A percentile compares a stretch with the other conserved stretches of the same genome.
These are phyloP conservation scores for Crucibulum laeve DNA, from an alignment of 768 basidiomycete genomes.

Conservation along the genomic window DNA sequence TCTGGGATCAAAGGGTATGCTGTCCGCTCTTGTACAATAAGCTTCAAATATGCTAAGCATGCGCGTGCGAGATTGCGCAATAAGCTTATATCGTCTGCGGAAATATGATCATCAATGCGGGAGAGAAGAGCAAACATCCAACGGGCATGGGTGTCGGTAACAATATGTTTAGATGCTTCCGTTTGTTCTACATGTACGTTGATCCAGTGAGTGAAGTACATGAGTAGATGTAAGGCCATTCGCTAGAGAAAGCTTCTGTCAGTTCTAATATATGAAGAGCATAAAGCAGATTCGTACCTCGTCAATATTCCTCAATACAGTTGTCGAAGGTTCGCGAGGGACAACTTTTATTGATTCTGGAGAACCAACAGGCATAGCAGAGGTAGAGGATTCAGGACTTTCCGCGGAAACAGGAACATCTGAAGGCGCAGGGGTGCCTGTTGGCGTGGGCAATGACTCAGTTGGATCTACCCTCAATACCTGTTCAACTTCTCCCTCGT, in stretches of 20 bases:
- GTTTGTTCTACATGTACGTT: constrained; percentile 50
- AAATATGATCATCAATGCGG: constrained; percentile 62
- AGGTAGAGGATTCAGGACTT: background rate
- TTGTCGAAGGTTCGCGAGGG: constrained; percentile 53
- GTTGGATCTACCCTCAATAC: constrained; percentile 26
- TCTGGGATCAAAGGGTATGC: constrained; percentile 5
- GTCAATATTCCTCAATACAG: constrained; percentile 55
- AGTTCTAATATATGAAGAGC: constrained; percentile 6
- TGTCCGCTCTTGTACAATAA: constrained; percentile 17
- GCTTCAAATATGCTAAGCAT: constrained; percentile 52
- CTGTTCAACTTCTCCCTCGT: constrained; percentile 39
- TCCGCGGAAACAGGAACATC: constrained; percentile 12
- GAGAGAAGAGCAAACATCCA: constrained; percentile 80
- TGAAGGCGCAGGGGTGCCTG: constrained; percentile 29
- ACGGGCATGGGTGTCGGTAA: constrained; percentile 56
- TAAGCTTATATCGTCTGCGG: constrained; percentile 74
- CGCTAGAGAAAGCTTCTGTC: constrained; percentile 36
- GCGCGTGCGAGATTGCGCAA: constrained; percentile 72
- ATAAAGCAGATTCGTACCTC: constrained; percentile 41
- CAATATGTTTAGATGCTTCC: constrained; percentile 28
- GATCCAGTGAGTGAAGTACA: constrained; percentile 85
- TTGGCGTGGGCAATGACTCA: constrained; percentile 37
- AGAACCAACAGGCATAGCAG: background rate
- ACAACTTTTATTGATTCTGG: background rate
- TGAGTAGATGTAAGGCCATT: constrained; percentile 68